Evolutionary conservation across 1,284 basidiomycete species (phyloP).

Genomic region (Malassezia restricta): DNA sequence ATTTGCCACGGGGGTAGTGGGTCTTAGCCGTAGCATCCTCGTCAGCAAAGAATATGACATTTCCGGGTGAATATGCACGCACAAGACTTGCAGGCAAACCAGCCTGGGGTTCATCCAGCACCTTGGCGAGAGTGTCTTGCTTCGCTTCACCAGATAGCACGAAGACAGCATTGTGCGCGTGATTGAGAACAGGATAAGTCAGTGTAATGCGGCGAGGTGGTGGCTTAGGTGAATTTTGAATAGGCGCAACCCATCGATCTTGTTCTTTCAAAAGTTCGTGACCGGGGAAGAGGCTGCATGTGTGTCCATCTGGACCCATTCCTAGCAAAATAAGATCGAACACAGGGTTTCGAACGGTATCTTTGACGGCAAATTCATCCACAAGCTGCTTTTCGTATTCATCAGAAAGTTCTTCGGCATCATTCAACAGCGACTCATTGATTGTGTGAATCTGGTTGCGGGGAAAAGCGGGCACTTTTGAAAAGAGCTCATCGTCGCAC

Average conservation of each 20-base stretch:
- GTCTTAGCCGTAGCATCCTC: slow-evolving; percentile 31
- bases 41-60: slow-evolving; percentile 43
- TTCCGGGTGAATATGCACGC: slow-evolving; percentile 63
- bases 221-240: slow-evolving; percentile 86
- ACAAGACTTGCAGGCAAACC: slow-evolving; percentile 75
- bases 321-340: slow-evolving; percentile 46
- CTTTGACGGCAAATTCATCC: slow-evolving; percentile 56
- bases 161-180: slow-evolving; percentile 67
- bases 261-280: slow-evolving; percentile 72
- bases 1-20: slow-evolving; percentile 17
- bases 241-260: slow-evolving; percentile 84
- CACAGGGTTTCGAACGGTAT: slow-evolving; percentile 41
- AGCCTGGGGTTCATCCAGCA: slow-evolving; percentile 69
- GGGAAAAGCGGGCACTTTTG: slow-evolving; percentile 66
- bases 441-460: slow-evolving; percentile 70
- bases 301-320: slow-evolving; percentile 68
- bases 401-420: slow-evolving; percentile 70
- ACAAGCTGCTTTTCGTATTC: slow-evolving; percentile 87
- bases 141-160: slow-evolving; percentile 75
- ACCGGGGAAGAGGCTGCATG: slow-evolving; percentile 84
- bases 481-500: slow-evolving; percentile 66
- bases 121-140: slow-evolving; percentile 60
- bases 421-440: slow-evolving; percentile 56
- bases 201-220: slow-evolving; percentile 65
- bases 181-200: slow-evolving; percentile 45